Conservation (phyloP, 495 filamentous ascomycete species). For the Penicillium argentinense region DNA sequence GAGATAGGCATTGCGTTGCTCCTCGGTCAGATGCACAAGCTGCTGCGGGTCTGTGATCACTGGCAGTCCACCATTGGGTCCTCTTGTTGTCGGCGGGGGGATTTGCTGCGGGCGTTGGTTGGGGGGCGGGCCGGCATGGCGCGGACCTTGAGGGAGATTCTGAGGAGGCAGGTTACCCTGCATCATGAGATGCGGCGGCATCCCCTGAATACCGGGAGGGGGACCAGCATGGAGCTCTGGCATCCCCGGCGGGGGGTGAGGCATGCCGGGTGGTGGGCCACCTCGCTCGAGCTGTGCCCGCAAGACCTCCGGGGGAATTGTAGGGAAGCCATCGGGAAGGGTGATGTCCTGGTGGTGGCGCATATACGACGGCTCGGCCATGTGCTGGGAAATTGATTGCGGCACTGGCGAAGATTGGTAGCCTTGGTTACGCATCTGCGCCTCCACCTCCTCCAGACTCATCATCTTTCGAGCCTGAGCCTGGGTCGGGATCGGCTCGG, state of each 20-base stretch:
- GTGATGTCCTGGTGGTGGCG: conserved; percentile 45
- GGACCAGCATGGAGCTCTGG: conserved; percentile 47
- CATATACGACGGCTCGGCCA: conserved; percentile 33
- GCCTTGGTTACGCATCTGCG: conserved; percentile 75
- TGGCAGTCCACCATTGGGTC: conserved; percentile 38
- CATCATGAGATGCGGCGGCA: conserved; percentile 37
- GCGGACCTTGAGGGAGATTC: conserved; percentile 28
- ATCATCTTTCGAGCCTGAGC: conserved; percentile 65
- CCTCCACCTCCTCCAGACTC: conserved; percentile 97
- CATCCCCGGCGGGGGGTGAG: conserved; percentile 48
- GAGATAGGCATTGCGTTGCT: conserved; percentile 73
- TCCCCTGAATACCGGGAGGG: conserved; percentile 36
- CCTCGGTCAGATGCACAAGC: conserved; percentile 72
- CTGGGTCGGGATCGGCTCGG: conserved; percentile 23
- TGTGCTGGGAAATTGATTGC: conserved; percentile 35
- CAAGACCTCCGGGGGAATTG: conserved; percentile 43
- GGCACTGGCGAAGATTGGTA: conserved; percentile 43
- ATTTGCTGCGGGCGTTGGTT: conserved; percentile 31
- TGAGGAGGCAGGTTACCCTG: conserved; percentile 40
- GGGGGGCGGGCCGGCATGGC: conserved; percentile 28
- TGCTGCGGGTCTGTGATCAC: conserved; percentile 71
- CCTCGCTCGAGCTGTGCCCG: conserved; percentile 54
- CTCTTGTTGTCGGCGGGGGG: conserved; percentile 25
- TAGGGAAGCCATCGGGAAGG: conserved; percentile 40
- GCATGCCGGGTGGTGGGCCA: conserved; percentile 44